Conservation (phyloP, 2,329 filamentous ascomycete genomes). For the Cladophialophora psammophila region DNA sequence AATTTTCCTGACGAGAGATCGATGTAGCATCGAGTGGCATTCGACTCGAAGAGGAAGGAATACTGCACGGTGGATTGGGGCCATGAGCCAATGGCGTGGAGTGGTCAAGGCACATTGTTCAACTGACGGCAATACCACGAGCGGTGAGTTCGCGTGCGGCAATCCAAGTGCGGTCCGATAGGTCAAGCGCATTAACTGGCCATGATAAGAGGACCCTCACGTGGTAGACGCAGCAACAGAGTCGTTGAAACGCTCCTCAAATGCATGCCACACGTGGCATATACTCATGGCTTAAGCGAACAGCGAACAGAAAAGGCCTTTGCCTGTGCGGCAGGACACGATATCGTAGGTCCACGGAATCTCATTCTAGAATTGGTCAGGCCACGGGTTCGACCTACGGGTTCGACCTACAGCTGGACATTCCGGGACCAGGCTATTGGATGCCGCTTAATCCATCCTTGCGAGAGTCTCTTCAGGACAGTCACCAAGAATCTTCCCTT, state of each 20-base stretch:
- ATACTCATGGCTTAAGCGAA: neutral
- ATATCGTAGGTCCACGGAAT: neutral
- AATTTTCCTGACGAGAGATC: neutral
- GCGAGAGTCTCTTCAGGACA: neutral
- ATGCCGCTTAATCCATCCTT: neutral
- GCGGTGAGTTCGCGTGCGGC: slow-evolving; percentile 11
- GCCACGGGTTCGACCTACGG: neutral
- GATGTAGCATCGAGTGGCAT: slow-evolving; percentile 15
- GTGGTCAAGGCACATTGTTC: slow-evolving; percentile 5
- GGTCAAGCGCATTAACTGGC: neutral
- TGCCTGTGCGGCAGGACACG: neutral
- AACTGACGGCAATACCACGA: slow-evolving; percentile 8
- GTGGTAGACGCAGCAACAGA: neutral
- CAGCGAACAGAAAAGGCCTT: neutral
- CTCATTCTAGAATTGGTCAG: slow-evolving; percentile 1
- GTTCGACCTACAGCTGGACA: neutral
- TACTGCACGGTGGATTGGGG: neutral
- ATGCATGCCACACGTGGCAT: slow-evolving; percentile 21
- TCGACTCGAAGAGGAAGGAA: slow-evolving; percentile 10
- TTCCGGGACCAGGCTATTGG: neutral
- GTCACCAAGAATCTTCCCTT: neutral
- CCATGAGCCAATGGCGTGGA: slow-evolving; percentile 5
- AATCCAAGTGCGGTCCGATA: slow-evolving; percentile 4
- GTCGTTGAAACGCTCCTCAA: slow-evolving; percentile 2
- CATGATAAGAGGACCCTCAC: slow-evolving; percentile 11